Base-by-base conservation (phyloP, 2,329 filamentous ascomycete genomes). In the Pyrenophora seminiperda region DNA sequence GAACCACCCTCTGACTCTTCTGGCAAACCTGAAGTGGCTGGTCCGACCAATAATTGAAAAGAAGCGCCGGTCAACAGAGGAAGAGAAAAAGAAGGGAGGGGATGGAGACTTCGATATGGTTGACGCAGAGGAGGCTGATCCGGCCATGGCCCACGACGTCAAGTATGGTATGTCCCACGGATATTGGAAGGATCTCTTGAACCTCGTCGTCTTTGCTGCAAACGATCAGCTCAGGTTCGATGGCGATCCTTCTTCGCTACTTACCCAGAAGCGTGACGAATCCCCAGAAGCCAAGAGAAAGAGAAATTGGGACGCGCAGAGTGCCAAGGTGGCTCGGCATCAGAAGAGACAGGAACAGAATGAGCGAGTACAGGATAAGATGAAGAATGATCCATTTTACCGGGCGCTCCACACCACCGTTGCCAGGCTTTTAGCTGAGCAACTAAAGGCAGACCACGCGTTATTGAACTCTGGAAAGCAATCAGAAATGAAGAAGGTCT, bases 171-270 rank as follows among this genome's bases (percentile, higher is more conserved):
- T 82, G 2, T 73, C 83, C 4, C 83, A 85, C 42, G 82, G 83
- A 0, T 85, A 85, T 67, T 86, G 82, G 81, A 85, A 85, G 56
- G 82, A 85, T 59, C 69, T 85, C 3, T 69, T 84, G 2, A 85
- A 85, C 56, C 73, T 85, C 2, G 72, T 85, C 0, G 79, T 75
- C 1, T 72, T 86, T 2, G 76, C 77, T 0, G 79, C 75, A 18
- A 78, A 81, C 41, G 70, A 73, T 17, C 71, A 79, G 61, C 73
- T 85, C 10, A 66, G 73, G 11, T 71, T 72, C 5, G 61, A 76
- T 10, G 70, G 71, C 2, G 58, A 80, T 20, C 77, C 76, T 7
- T 42, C 42, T 7, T 40, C 44, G 0, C 59, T 81, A 4, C 65
- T 81, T 14, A 79, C 79, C 44, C 65, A 70, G 5, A 61, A 73